These are phyloP conservation scores for Penicillium corylophilum DNA, from an alignment of 2,329 filamentous ascomycete species.

Conservation along the genomic window DNA sequence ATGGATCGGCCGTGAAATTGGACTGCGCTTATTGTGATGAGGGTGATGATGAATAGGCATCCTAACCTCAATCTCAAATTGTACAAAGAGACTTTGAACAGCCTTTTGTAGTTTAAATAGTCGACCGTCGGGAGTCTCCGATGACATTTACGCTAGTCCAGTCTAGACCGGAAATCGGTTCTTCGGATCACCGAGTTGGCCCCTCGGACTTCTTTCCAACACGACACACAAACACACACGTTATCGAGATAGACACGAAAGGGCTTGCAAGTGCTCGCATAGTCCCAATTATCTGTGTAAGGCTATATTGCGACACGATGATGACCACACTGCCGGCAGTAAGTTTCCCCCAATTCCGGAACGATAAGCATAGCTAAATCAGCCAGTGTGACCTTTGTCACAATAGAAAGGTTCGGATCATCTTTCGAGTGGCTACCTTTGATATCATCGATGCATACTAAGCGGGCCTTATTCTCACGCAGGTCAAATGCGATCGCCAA, in stretches of 20 bases:
- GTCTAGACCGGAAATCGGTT: conserved; percentile 13
- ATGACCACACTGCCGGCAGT: conserved; percentile 14
- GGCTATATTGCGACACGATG: neutral
- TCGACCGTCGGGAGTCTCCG: conserved; percentile 3
- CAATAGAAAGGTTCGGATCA: conserved; percentile 30
- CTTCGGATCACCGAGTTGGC: conserved; percentile 14
- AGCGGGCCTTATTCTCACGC: neutral
- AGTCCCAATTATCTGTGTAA: neutral
- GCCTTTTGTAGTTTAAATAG: neutral
- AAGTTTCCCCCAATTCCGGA: neutral
- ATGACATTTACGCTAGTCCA: neutral
- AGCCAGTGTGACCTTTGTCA: conserved; percentile 39
- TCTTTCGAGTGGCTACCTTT: neutral
- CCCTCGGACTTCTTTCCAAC: neutral
- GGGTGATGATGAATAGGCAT: neutral
- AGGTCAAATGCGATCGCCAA: conserved; percentile 47
- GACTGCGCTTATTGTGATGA: conserved; percentile 23
- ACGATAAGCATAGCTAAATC: neutral
- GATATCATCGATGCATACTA: neutral
- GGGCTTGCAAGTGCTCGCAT: neutral
- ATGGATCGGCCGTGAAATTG: conserved; percentile 18
- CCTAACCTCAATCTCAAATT: neutral
- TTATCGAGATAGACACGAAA: neutral
- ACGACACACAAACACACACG: neutral
- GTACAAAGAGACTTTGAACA: neutral